phyloP scores from a whole-genome alignment of 257 asterid species.

The Fraxinus quadrangulata region DNA sequence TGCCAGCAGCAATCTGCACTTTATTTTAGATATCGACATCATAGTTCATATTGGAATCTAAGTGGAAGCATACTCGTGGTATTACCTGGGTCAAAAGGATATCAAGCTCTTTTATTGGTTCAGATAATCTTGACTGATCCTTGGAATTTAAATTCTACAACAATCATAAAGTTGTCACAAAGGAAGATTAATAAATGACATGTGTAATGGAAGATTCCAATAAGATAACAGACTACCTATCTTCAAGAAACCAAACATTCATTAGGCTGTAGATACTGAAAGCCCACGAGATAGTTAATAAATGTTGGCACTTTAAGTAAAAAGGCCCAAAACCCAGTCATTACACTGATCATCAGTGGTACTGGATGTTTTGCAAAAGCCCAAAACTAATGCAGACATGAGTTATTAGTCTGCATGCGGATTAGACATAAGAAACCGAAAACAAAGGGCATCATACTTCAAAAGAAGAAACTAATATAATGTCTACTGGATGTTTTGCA shows the following conservation, averaged over 20 bases:
- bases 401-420: neutral
- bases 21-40: conserved; percentile 24
- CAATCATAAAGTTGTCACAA: conserved; percentile 20
- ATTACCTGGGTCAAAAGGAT: conserved; percentile 83
- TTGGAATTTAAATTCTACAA: conserved; percentile 73
- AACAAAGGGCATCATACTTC: neutral
- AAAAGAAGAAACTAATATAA: neutral
- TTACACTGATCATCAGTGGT: neutral
- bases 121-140: conserved; percentile 76
- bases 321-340: neutral
- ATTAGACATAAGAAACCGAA: neutral
- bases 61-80: conserved; percentile 11
- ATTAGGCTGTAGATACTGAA: neutral
- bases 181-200: conserved; percentile 15
- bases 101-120: conserved; percentile 91
- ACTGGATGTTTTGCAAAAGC: neutral
- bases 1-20: conserved; percentile 76
- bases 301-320: neutral
- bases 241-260: neutral
- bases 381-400: neutral
- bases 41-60: conserved; percentile 20
- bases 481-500: neutral
- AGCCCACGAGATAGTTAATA: neutral
- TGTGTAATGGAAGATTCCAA: conserved; percentile 1
- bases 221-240: neutral